Evolutionary conservation across 2,329 filamentous ascomycete genomes (phyloP), one percentile per base, ranked within the genome.

Genomic region (Trichoderma gracile): DNA sequence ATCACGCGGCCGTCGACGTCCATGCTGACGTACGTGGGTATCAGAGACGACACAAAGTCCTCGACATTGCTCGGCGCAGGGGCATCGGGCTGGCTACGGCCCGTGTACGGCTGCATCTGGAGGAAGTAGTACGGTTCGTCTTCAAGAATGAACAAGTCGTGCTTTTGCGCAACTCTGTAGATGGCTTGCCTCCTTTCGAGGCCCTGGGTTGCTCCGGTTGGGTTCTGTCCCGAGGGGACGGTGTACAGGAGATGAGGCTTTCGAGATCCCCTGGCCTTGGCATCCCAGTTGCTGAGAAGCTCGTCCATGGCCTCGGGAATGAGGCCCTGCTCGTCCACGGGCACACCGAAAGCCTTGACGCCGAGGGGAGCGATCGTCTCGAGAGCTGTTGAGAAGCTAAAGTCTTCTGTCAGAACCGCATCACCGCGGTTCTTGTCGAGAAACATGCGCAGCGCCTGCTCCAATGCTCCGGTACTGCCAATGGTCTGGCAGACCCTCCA

Each of bases 91-190:
- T 81, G 77, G 68, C 82, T 76, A 38, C 81, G 78, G 15, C 85
- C 82, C 1, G 82, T 82, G 77, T 93, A 94, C 0, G 89, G 86
- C 70, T 91, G 86, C 89, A 93, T 91, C 77, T 97, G 93, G 42
- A 97, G 82, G 79, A 94, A 97, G 78, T 96, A 97, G 79, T 97
- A 97, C 1, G 93, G 93, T 75, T 97, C 93, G 74, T 97, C 93
- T 79, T 97, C 93, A 69, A 97, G 80, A 73, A 97, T 93, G 78
- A 86, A 90, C 46, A 97, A 73, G 73, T 97, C 91, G 76, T 97
- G 92, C 78, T 92, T 92, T 74, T 89, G 89, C 38, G 89, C 90
- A 15, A 96, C 84, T 42, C 81, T 81, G 77, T 97, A 97, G 52
- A 97, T 82, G 23, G 86, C 89, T 68, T 82, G 81, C 60, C 93